A percentile compares a stretch with the other conserved stretches of the same genome.
Conservation (phyloP, 2,329 filamentous ascomycete genomes). For the Davidsoniella australis region DNA sequence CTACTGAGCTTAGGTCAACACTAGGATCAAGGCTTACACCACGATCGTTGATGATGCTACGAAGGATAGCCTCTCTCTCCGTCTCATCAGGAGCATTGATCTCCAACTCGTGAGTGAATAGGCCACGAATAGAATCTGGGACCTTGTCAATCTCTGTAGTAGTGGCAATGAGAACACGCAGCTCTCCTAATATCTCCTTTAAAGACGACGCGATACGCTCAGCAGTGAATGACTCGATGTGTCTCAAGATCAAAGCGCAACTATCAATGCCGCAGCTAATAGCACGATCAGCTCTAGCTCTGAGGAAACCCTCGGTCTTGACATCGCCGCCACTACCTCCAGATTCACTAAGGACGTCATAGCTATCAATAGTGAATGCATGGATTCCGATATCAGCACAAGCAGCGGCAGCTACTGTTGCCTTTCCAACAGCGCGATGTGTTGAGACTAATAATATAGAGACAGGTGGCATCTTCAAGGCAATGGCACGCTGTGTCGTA, state of each 20-base stretch:
- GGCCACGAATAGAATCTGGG: slow-evolving; percentile 69
- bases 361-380: slow-evolving; percentile 74
- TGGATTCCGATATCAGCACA: slow-evolving; percentile 84
- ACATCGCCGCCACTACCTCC: slow-evolving; percentile 45
- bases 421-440: slow-evolving; percentile 84
- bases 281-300: slow-evolving; percentile 73
- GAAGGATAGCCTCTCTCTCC: slow-evolving; percentile 76
- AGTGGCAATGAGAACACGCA: slow-evolving; percentile 75
- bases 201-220: slow-evolving; percentile 78
- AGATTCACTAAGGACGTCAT: slow-evolving; percentile 87
- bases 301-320: slow-evolving; percentile 82
- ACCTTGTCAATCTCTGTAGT: slow-evolving; percentile 93
- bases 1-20: slow-evolving; percentile 69
- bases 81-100: slow-evolving; percentile 84
- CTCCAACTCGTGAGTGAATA: slow-evolving; percentile 92
- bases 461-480: slow-evolving; percentile 72
- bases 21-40: slow-evolving; percentile 64
- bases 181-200: slow-evolving; percentile 64
- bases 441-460: slow-evolving; percentile 81
- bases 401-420: slow-evolving; percentile 57
- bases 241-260: slow-evolving; percentile 71
- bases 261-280: slow-evolving; percentile 73
- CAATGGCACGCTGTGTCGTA: slow-evolving; percentile 72
- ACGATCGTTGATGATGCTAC: slow-evolving; percentile 57
- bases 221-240: slow-evolving; percentile 79